Evolutionary conservation across 805 yeast genomes (phyloP), one percentile per base, ranked within the genome.

Genomic region (Ascoidea rubescens): DNA sequence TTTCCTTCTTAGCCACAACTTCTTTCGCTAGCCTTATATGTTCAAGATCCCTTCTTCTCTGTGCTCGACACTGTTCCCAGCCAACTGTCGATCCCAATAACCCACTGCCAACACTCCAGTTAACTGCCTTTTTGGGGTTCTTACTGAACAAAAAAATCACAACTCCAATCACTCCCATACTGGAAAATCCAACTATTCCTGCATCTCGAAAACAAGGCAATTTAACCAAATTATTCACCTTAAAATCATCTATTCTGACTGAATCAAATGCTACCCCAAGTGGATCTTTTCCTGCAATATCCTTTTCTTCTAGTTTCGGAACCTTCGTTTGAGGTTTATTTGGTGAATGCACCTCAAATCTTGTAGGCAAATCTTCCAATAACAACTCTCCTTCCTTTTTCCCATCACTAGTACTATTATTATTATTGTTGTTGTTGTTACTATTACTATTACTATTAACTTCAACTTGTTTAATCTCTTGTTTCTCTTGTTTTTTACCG

Each of bases 51-150:
- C 78, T 76, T 60, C 82, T 73, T 64, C 95, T 73, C 48, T 79
- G 73, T 49, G 79, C 72, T 54, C 96, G 73, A 65, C 98, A 90
- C 66, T 88, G 96, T 63, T 90, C 96, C 96, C 96, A 90, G 1
- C 95, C 87, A 31, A 86, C 80, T 0, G 86, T 73, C 48, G 87
- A 80, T 0, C 96, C 96, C 21, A 88, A 63, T 52, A 86, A 66
- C 57, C 88, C 78, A 3, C 93, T 95, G 45, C 85, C 84, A 50
- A 86, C 72, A 7, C 83, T 82, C 96, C 96, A 90, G 62, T 90
- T 87, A 14, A 78, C 71, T 0, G 95, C 81, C 55, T 75, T 75
- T 7, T 69, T 63, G 0, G 82, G 73, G 50, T 78, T 77, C 60
- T 82, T 82, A 60, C 81, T 87, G 51, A 81, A 78, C 42, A 83